Evolutionary conservation across 768 basidiomycete genomes (phyloP), one percentile per base, ranked within the genome.

Genomic region (Boletus pseudopeckii): DNA sequence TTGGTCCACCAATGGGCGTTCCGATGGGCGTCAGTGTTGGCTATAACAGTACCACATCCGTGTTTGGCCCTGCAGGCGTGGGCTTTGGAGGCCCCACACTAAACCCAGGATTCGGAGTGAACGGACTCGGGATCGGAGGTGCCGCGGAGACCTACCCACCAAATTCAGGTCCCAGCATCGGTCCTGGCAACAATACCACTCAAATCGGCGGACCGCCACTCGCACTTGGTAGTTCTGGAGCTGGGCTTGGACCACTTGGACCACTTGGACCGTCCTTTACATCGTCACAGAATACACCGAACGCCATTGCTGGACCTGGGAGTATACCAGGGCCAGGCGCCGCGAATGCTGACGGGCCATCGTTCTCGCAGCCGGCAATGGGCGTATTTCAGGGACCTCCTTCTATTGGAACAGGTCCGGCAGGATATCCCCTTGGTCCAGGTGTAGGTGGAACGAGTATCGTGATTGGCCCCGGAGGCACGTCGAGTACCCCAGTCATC

Each of bases 331-430:
- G 56, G 11, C 54, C 59, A 22, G 58, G 60, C 8, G 52, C 57
- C 10, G 18, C 47, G 10, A 61, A 54, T 30, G 8, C 22, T 4
- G 66, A 69, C 2, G 58, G 62, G 7, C 42, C 51, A 10, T 30
- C 54, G 7, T 66, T 64, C 45, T 55, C 59, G 13, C 66, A 68
- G 34, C 67, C 66, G 2, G 34, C 67, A 1, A 69, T 69, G 66
- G 67, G 66, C 15, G 51, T 64, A 15, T 66, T 67, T 28, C 66
- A 64, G 20, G 62, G 58, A 17, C 65, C 60, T 6, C 56, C 64
- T 26, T 53, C 65, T 15, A 44, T 64, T 22, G 65, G 55, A 30
- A 41, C 57, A 32, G 56, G 67, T 32, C 41, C 52, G 17, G 28
- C 52, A 13, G 58, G 58, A n/a, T 66, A 66, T 47, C 49, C 67